Base-by-base conservation (phyloP, 2,329 filamentous ascomycete genomes). In the Apiospora pterosperma region DNA sequence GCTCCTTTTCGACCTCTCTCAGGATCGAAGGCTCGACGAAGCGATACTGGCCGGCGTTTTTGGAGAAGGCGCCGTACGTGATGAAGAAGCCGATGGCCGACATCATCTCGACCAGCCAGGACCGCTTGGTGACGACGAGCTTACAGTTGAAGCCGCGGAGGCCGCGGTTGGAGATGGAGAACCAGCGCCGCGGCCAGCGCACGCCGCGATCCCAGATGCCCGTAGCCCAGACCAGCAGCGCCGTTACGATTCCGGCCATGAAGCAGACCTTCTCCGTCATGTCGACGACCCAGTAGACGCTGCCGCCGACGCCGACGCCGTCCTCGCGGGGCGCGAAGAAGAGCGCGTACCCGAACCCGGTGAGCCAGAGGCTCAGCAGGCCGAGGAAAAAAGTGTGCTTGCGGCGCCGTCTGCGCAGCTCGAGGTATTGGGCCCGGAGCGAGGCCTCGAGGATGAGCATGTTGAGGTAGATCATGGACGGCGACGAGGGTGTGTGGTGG, bases 311-410 rank as follows among this genome's bases (percentile, higher is more conserved):
- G 41, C 95, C 95, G 69, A 87, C 89, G 69, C 95, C 95, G 81
- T 98, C 95, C 77, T 97, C 95, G 69, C 95, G 89, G n/a, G 94
- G 94, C n/a, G 93, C 91, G 69, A 98, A 86, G 82, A 97, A 98
- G 60, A 98, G 86, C 12, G 92, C 90, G 78, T 97, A 97, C 69
- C 89, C 89, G 79, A 97, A 98, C 72, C 91, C 90, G 67, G 87
- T 79, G 59, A 93, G 89, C 96, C 96, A 99, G 34, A 90, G 74
- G 4, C 86, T 86, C 34, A 99, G 85, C 12, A 97, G 83, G 21
- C 91, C 84, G 25, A 98, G 82, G 74, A 98, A 97, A 79, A 98
- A 96, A 2, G 93, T 94, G 77, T 99, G 95, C 72, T 97, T 92
- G 19, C 96, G 90, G 59, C 93, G 87, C 48, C 96, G 90, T 59